A percentile compares a stretch with the other conserved stretches of the same genome.
These are phyloP conservation scores for Podaxis sp. DNA, from an alignment of 768 basidiomycete species.

Conservation along the genomic window DNA sequence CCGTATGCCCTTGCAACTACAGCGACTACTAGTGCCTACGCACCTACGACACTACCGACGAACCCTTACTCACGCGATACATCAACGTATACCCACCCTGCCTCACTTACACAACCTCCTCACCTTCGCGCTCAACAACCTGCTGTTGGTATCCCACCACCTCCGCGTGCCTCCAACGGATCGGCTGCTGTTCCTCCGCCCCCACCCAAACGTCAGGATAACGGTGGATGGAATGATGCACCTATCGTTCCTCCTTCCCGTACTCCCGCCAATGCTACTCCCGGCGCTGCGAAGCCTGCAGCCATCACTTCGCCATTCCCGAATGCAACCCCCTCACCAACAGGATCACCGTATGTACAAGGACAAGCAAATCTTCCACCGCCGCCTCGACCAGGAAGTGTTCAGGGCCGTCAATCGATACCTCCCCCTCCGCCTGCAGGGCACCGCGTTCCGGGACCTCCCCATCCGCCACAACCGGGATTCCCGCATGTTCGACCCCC, in stretches of 20 bases:
- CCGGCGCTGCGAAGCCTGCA: constrained; percentile 48
- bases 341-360: constrained; percentile 47
- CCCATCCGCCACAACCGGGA: constrained; percentile 25
- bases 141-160: constrained; percentile 42
- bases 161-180: constrained; percentile 38
- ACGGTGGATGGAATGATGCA: constrained; percentile 92
- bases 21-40: constrained; percentile 4
- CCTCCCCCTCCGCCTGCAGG: constrained; percentile 38
- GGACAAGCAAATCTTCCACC: constrained; percentile 55
- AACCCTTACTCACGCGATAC: constrained; percentile 15
- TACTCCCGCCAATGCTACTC: constrained; percentile 52
- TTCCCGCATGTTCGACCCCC: constrained; percentile 27
- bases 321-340: constrained; percentile 47
- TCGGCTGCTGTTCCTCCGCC: constrained; percentile 31
- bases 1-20: constrained; percentile 13
- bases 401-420: constrained; percentile 45
- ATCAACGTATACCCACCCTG: background rate
- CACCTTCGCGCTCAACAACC: constrained; percentile 34
- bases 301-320: constrained; percentile 92
- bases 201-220: constrained; percentile 66
- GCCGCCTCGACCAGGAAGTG: constrained; percentile 64
- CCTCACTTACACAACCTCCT: constrained; percentile 26
- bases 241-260: constrained; percentile 55
- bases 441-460: constrained; percentile 28
- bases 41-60: constrained; percentile 17